Evolutionary conservation across 1,284 basidiomycete species (phyloP).

Genomic region (Apiotrichum gamsii): DNA sequence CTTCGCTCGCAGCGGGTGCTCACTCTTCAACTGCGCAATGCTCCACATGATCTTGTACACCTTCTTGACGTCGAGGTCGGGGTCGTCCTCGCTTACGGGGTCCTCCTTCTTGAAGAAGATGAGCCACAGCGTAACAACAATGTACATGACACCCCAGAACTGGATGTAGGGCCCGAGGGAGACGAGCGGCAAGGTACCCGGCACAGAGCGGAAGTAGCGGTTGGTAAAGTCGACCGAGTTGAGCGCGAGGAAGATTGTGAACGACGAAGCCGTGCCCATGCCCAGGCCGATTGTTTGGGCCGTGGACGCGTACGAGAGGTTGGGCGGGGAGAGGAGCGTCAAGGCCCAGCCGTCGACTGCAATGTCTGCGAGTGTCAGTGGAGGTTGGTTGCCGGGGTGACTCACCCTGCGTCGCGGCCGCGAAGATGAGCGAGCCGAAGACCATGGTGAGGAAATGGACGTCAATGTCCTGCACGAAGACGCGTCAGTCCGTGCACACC

Average conservation of each 20-base stretch:
- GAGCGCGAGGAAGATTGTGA: conserved; percentile 95
- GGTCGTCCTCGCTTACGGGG: conserved; percentile 62
- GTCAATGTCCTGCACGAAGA: conserved; percentile 57
- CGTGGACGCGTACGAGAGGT: conserved; percentile 92
- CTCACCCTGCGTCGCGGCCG: conserved; percentile 93
- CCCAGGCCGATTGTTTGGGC: conserved; percentile 98
- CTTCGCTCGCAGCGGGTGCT: too few species aligned
- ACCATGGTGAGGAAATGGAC: conserved; percentile 73
- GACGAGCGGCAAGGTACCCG: conserved; percentile 69
- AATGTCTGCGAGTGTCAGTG: conserved; percentile 59
- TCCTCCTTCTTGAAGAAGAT: conserved; percentile 86
- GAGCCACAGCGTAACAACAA: conserved; percentile 79
- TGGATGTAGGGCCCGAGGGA: conserved; percentile 75
- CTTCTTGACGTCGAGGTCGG: conserved; percentile 82
- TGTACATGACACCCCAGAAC: conserved; percentile 78
- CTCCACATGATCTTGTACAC: conserved; percentile 94
- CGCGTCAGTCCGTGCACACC: background rate
- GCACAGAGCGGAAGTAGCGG: conserved; percentile 61
- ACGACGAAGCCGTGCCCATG: conserved; percentile 91
- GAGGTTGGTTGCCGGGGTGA: conserved; percentile 4
- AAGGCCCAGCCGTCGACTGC: conserved; percentile 99
- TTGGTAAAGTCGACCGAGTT: conserved; percentile 85
- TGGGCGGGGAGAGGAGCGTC: conserved; percentile 90
- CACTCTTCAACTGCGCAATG: conserved; percentile 86
- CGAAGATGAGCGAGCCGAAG: conserved; percentile 85